Evolutionary conservation across 768 basidiomycete genomes (phyloP), one percentile per base, ranked within the genome.

Genomic region (Pleurotus eryngii): DNA sequence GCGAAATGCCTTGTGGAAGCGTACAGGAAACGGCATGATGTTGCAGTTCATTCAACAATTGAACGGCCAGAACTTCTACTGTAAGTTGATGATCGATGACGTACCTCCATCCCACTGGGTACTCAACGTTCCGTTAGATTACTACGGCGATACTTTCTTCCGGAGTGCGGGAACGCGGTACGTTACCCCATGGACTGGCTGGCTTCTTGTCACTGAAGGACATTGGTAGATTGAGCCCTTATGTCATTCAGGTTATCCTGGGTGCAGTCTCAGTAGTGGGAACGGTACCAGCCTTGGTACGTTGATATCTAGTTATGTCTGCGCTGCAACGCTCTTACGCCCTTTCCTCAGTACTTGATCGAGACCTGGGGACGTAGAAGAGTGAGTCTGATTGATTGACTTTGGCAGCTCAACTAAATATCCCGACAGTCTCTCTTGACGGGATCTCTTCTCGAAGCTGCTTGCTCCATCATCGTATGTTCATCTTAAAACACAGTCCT

Each of bases 131-230:
- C 26, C 24, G 30, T n/a, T 60, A 88, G 87, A 89, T 65, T 89
- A 89, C 68, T 90, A 89, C 64, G 87, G 89, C 15, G 86, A 90
- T 57, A 87, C 85, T 0, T 91, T 91, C 78, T 93, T 92, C 76
- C 72, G 87, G 69, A 85, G 80, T 59, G 85, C 87, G 15, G 85
- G 87, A 46, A 87, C 86, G 12, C 63, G 76, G 83, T 84, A 64
- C 60, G 81, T 60, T 14, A 24, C 38, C 45, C 35, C n/a, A 0
- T 30, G 27, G 30, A 17, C 20, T 12, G 1, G n/a, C 18, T 56
- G 15, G 3, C 50, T 17, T 24, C 26, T 55, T 14, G 9, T 35
- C 11, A 35, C 30, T 35, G 30, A 35, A 35, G 30, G 9, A 11
- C 11, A 2, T 35, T 54, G 46, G 1, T 47, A 83, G 80, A n/a